Conservation (phyloP, 306 rosid genomes). For the Casuarina glauca region DNA sequence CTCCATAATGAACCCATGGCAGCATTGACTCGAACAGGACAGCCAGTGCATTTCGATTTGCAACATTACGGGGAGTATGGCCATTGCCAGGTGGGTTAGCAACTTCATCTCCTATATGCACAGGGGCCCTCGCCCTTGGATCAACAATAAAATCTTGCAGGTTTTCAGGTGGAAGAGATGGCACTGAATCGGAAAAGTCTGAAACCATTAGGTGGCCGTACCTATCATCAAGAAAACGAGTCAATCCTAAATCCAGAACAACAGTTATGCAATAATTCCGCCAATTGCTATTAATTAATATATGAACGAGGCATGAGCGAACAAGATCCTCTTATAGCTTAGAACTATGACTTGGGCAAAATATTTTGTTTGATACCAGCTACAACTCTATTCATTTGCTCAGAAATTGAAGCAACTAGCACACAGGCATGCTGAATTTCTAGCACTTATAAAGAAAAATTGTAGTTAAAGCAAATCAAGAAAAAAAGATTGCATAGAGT, state of each 20-base stretch:
- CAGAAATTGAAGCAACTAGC: not conserved
- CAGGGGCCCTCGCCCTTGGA: slow-evolving; percentile 59
- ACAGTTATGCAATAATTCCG: slow-evolving; percentile 1
- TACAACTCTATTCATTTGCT: not conserved
- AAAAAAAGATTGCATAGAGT: not conserved
- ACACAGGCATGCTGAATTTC: not conserved
- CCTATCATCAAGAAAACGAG: slow-evolving; percentile 46
- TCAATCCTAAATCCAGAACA: slow-evolving; percentile 17
- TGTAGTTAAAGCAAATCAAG: slow-evolving; percentile 10
- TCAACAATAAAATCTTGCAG: slow-evolving; percentile 72
- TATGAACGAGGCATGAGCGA: not conserved
- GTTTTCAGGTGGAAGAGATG: slow-evolving; percentile 81
- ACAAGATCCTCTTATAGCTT: not conserved
- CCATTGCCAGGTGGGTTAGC: slow-evolving; percentile 55
- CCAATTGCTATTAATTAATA: not conserved
- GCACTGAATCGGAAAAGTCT: slow-evolving; percentile 77
- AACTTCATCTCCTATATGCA: slow-evolving; percentile 48
- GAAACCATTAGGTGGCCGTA: slow-evolving; percentile 84
- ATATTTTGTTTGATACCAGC: not conserved
- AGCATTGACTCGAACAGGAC: slow-evolving; percentile 89
- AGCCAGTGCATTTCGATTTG: slow-evolving; percentile 70
- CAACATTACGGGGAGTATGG: slow-evolving; percentile 58
- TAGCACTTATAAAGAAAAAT: not conserved
- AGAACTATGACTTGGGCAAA: not conserved
- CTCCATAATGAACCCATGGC: slow-evolving; percentile 89